phyloP scores from a whole-genome alignment of 2,329 filamentous ascomycete genomes.

The Aureobasidium melanogenum region DNA sequence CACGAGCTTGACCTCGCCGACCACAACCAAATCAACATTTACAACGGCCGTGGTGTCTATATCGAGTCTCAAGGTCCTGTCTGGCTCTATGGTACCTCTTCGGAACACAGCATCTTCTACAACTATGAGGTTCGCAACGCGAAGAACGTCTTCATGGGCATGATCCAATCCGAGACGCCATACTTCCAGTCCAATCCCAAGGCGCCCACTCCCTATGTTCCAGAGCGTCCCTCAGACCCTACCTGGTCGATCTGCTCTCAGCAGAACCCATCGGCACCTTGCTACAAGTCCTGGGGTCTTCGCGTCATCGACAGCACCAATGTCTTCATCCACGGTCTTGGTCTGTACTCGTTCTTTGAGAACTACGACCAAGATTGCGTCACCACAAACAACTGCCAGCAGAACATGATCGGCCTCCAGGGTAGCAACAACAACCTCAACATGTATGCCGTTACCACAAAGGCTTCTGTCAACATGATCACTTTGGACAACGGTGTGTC shows the following conservation, averaged over 20 bases:
- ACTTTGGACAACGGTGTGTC: constrained; percentile 26
- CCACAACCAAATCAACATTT: constrained; percentile 81
- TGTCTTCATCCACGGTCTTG: constrained; percentile 39
- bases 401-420: constrained; percentile 39
- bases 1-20: constrained; percentile 92
- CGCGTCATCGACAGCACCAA: constrained; percentile 31
- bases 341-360: constrained; percentile 52
- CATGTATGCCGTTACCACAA: constrained; percentile 40
- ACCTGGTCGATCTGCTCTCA: constrained; percentile 30
- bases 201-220: constrained; percentile 49
- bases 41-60: constrained; percentile 75
- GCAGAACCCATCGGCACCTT: constrained; percentile 14
- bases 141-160: constrained; percentile 52
- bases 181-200: constrained; percentile 61
- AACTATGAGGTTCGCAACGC: constrained; percentile 58
- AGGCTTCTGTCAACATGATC: constrained; percentile 43
- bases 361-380: constrained; percentile 47
- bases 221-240: constrained; percentile 36
- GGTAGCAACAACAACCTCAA: constrained; percentile 33
- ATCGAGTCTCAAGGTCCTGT: constrained; percentile 68
- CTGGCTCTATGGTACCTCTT: constrained; percentile 63
- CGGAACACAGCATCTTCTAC: constrained; percentile 61
- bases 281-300: constrained; percentile 34
- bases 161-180: constrained; percentile 61
- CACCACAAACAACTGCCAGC: constrained; percentile 40